Percentiles rank a stretch among this genome's conserved stretches.
phyloP scores from a whole-genome alignment of 2,329 filamentous ascomycete species.

The Claviceps citrina region DNA sequence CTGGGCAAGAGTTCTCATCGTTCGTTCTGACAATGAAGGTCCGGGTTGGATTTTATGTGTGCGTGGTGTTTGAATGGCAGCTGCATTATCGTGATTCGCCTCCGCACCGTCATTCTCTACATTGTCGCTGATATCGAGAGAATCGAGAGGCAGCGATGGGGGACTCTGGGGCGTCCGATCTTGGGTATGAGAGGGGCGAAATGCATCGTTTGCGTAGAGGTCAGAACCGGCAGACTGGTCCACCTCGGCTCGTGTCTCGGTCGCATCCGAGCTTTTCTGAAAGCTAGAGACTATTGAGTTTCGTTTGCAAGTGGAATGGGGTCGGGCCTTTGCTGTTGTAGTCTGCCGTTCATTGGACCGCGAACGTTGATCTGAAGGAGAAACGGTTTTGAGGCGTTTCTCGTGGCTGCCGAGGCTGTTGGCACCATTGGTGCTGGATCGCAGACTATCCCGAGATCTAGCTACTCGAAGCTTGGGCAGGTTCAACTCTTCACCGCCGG shows the following conservation, averaged over 20 bases:
- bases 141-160: background rate
- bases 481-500: conserved; percentile 17
- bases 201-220: background rate
- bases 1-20: conserved; percentile 67
- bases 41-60: conserved; percentile 15
- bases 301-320: conserved; percentile 9
- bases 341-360: conserved; percentile 4
- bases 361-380: conserved; percentile 12
- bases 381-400: conserved; percentile 8
- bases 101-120: background rate
- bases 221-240: background rate
- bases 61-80: conserved; percentile 10
- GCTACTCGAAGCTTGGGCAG: conserved; percentile 26
- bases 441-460: conserved; percentile 25
- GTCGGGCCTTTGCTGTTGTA: conserved; percentile 3
- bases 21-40: conserved; percentile 64
- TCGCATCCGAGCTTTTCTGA: conserved; percentile 6
- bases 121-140: background rate
- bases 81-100: conserved; percentile 7
- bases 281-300: conserved; percentile 3
- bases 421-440: conserved; percentile 11
- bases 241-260: background rate
- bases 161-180: background rate
- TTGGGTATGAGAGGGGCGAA: background rate
- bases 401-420: conserved; percentile 8